Conservation (phyloP, 2,329 filamentous ascomycete genomes). For the Penicillium expansum region DNA sequence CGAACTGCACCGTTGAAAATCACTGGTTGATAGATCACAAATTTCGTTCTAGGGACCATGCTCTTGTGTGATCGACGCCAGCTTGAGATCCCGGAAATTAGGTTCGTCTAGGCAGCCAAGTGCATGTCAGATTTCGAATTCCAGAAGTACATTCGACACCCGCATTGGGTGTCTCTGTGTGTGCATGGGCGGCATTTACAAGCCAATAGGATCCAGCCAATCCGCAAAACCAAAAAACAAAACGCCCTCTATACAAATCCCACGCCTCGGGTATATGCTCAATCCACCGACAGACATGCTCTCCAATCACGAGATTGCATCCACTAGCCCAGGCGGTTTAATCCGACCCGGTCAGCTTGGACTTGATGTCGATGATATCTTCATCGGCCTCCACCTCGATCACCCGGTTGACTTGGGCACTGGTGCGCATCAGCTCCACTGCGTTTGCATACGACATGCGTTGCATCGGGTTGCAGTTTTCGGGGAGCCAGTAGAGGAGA, state of each 20-base stretch:
- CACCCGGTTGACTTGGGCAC: slow-evolving; percentile 81
- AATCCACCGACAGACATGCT: not conserved
- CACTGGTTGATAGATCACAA: slow-evolving; percentile 7
- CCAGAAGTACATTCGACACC: slow-evolving; percentile 1
- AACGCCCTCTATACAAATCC: slow-evolving; percentile 5
- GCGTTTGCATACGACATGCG: slow-evolving; percentile 95
- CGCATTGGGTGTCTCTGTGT: not conserved
- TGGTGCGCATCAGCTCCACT: slow-evolving; percentile 93
- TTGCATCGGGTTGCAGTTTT: slow-evolving; percentile 80
- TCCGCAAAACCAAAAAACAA: not conserved
- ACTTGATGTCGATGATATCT: slow-evolving; percentile 77
- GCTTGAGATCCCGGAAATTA: not conserved
- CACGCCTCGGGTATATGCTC: slow-evolving; percentile 2
- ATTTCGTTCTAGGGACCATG: not conserved
- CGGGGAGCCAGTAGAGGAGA: slow-evolving; percentile 89
- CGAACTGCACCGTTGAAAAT: not conserved
- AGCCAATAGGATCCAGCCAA: slow-evolving; percentile 3
- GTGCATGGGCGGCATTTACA: not conserved
- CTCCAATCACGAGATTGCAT: not conserved
- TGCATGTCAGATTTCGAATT: not conserved
- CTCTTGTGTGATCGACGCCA: not conserved
- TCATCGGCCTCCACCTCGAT: slow-evolving; percentile 80
- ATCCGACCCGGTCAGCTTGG: slow-evolving; percentile 51
- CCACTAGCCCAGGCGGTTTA: slow-evolving; percentile 8
- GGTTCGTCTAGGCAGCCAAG: not conserved